Evolutionary conservation across 208 protist species (phyloP), one percentile per base, ranked within the genome.

Genomic region (Crithidia mellificae): DNA sequence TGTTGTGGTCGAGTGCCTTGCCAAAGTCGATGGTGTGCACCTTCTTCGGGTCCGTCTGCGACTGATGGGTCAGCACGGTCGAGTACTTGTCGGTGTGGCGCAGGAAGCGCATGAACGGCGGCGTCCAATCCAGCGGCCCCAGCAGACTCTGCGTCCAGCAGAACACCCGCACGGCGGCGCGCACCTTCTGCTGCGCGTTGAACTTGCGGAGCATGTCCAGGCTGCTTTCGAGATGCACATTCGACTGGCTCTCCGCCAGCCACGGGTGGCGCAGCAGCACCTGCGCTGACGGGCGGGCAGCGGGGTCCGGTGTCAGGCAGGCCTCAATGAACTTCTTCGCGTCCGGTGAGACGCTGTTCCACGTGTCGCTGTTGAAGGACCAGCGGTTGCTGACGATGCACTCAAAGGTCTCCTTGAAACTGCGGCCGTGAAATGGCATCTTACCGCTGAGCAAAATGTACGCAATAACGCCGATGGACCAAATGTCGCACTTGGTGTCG

Each of bases 101-200:
- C 27, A 95, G 77, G 67, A 91, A 93, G 29, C 87, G 87, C 85
- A 88, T 89, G 71, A 95, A 95, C 25, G 90, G 84, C 30, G 84
- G 83, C 15, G 78, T 86, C 63, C 68, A 72, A 58, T 92, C 80
- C 27, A 92, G 47, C 39, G 72, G 64, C 2, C 77, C 84, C n/a
- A 93, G 79, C 34, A 91, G 63, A 24, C 68, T 77, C 61, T 85
- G 74, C 50, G 90, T 85, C 58, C 72, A 77, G 68, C 84, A 81
- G 54, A 91, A 90, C 6, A 90, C 90, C 12, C 70, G 78, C 55
- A 92, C 72, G 9, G 81, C 85, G 6, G 84, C 85, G 19, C 77
- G 77, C 19, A 95, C 57, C 59, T 88, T 88, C 63, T 81, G 73
- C 63, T 90, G 78, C 8, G 82, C 84, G 49, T 68, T 91, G 78